phyloP scores from a whole-genome alignment of 2,329 filamentous ascomycete genomes.

The Penicillium digitatum region DNA sequence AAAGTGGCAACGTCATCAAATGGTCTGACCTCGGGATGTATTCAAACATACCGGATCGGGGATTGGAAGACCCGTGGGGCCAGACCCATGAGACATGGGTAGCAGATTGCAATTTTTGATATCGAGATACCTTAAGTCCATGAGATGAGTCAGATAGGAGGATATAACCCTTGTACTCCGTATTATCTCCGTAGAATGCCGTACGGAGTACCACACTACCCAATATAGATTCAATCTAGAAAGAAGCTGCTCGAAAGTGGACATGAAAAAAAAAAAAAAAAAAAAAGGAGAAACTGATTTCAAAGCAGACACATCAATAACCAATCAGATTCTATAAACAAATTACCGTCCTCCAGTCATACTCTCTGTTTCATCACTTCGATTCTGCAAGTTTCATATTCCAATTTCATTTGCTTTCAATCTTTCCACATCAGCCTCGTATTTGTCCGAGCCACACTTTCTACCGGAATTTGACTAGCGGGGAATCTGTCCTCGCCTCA shows the following conservation, averaged over 20 bases:
- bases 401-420: background rate
- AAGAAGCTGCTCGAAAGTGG: background rate
- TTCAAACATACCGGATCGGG: background rate
- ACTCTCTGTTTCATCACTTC: conserved; percentile 3
- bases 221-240: background rate
- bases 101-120: background rate
- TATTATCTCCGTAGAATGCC: too few species aligned
- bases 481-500: conserved; percentile 13
- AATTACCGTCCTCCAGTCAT: conserved; percentile 9
- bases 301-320: background rate
- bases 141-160: background rate
- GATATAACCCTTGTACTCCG: too few species aligned
- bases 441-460: conserved; percentile 6
- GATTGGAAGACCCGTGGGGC: background rate
- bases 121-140: background rate
- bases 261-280: background rate
- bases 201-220: too few species aligned
- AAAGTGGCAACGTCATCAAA: conserved; percentile 3
- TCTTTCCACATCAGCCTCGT: conserved; percentile 1
- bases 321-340: conserved; percentile 10
- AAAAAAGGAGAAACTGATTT: background rate
- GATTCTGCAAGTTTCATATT: background rate
- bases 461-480: conserved; percentile 7
- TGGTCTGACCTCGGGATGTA: background rate
- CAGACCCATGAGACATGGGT: background rate